Evolutionary conservation across 2,329 filamentous ascomycete species (phyloP).

Genomic region (Claviceps cyperi): DNA sequence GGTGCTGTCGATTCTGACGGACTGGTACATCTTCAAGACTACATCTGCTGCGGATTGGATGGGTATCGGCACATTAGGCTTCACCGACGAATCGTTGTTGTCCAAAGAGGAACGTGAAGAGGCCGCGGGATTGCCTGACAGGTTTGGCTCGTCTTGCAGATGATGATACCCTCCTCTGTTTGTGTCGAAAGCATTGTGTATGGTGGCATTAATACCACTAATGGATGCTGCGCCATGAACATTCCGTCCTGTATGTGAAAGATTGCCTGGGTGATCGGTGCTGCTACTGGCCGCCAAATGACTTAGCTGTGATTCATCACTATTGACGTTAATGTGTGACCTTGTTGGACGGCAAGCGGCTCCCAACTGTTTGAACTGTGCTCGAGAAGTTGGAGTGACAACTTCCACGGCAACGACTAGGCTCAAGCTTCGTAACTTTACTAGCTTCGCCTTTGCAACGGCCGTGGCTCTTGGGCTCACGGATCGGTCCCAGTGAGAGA

Average conservation of each 20-base stretch:
- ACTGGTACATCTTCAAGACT: conserved; percentile 28
- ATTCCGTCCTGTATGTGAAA: conserved; percentile 6
- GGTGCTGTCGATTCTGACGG: conserved; percentile 35
- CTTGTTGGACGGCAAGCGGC: conserved; percentile 9
- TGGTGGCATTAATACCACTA: not conserved
- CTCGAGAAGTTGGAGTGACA: conserved; percentile 15
- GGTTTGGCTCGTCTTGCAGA: not conserved
- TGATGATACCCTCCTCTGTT: not conserved
- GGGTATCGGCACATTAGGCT: not conserved
- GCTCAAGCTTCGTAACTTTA: conserved; percentile 29
- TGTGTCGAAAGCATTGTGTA: not conserved
- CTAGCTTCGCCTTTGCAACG: conserved; percentile 23
- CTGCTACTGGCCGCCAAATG: not conserved
- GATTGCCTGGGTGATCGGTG: conserved; percentile 5
- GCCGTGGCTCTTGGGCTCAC: conserved; percentile 5
- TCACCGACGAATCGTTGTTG: conserved; percentile 2
- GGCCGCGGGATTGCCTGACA: not conserved
- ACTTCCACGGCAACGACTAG: conserved; percentile 8
- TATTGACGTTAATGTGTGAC: not conserved
- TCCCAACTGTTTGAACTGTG: conserved; percentile 18
- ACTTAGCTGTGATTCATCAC: conserved; percentile 1
- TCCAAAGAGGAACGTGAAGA: not conserved
- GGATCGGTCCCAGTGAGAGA: not conserved
- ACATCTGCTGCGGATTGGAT: conserved; percentile 30
- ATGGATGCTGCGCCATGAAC: conserved; percentile 5